Base-by-base conservation (phyloP, 2,329 filamentous ascomycete genomes). In the Magnaporthiopsis rhizophila region DNA sequence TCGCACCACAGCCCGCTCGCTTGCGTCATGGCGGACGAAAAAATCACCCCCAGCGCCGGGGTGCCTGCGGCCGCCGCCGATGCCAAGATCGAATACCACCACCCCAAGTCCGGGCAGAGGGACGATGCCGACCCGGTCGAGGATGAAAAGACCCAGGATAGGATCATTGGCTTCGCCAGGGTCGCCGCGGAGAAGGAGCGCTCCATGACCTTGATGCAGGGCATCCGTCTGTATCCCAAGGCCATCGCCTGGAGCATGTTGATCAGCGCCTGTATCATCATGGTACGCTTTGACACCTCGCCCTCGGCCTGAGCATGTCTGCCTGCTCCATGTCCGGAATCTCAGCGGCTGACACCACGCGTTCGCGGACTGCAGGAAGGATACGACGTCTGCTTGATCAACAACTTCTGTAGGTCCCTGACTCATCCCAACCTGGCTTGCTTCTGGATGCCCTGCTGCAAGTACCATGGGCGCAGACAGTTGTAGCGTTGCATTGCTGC, bases 231-330 rank as follows among this genome's bases (percentile, higher is more conserved):
- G 32, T 97, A 97, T 73, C 92, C 91, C 65, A 94, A 96, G 79
- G 92, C 92, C 28, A 88, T 96, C 65, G 83, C 79, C 28, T 97
- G 91, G 91, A 91, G 88, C 70, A 72, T 96, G 62, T 79, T 96
- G 65, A 93, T 97, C 75, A 94, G 89, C n/a, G 94, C 91, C 0
- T 93, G 90, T 73, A 95, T 96, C 71, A 86, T 86, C 71, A 97
- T 97, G 92, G 61, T 62, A 56, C 57, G 45, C 26, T 5, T 2
- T 2, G n/a, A 4, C 8, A 15, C 26, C 8, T n/a, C 7, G 32
- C 5, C 1, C 1, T 12, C 24, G 26, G 3, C 28, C 9, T 26
- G 26, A 26, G 26, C 26, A 26, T 2, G 26, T 26, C 26, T 30
- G 30, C 6, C 3, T 30, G 26, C 50, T n/a, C 13, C 30, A 7